Percentiles rank a stretch among this genome's conserved stretches.
phyloP scores from a whole-genome alignment of 495 filamentous ascomycete genomes.

The Elaphomyces granulatus region DNA sequence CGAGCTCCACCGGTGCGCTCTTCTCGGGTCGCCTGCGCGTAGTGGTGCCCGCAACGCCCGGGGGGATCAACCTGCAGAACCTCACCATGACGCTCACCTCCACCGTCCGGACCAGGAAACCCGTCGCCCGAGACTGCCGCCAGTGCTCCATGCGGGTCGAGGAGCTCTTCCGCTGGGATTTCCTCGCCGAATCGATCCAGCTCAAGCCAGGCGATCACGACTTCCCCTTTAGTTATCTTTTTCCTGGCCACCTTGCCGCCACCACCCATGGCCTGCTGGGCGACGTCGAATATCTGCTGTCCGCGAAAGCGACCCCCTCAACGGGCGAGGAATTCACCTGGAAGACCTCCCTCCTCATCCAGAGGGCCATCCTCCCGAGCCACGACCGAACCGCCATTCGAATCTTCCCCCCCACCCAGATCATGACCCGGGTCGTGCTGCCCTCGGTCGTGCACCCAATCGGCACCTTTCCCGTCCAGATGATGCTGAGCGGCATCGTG shows the following conservation, averaged over 20 bases:
- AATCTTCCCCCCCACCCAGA: constrained; percentile 90
- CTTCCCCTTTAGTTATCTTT: constrained; percentile 83
- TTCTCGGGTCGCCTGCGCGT: constrained; percentile 74
- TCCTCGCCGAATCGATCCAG: constrained; percentile 51
- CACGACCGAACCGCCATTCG: constrained; percentile 65
- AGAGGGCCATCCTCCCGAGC: constrained; percentile 63
- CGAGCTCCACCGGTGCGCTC: constrained; percentile 69
- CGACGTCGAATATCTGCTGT: constrained; percentile 63
- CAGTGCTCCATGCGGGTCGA: constrained; percentile 57
- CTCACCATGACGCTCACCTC: constrained; percentile 56
- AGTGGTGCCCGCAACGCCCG: constrained; percentile 42
- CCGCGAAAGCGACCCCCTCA: constrained; percentile 49
- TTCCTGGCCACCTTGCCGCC: constrained; percentile 77
- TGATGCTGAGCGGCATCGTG: constrained; percentile 68
- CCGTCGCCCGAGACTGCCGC: constrained; percentile 59
- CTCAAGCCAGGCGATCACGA: constrained; percentile 53
- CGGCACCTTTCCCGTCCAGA: constrained; percentile 61
- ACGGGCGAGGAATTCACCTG: constrained; percentile 50
- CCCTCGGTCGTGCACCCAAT: constrained; percentile 78
- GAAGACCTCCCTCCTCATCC: constrained; percentile 49
- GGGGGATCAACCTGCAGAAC: constrained; percentile 45
- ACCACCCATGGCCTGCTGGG: constrained; percentile 60
- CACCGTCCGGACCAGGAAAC: constrained; percentile 58
- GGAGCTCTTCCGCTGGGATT: constrained; percentile 62
- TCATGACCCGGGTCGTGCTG: constrained; percentile 67